Conservation (phyloP, 2,329 filamentous ascomycete genomes). For the Trichoderma koningii region DNA sequence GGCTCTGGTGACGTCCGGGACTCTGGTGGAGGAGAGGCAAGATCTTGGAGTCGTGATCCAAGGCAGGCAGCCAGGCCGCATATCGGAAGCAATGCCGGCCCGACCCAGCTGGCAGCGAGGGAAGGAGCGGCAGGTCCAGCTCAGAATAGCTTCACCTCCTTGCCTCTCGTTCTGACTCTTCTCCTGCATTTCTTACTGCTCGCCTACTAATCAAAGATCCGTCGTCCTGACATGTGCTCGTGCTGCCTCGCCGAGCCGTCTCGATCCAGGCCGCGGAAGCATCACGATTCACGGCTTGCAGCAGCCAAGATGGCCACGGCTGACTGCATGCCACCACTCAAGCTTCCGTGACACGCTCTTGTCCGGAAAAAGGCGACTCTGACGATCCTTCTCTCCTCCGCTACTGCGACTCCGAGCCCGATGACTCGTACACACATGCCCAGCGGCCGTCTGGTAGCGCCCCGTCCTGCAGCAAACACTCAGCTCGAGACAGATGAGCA, state of each 20-base stretch:
- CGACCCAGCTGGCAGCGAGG: not conserved
- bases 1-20: too few relatives aligned
- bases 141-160: not conserved
- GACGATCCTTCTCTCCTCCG: not conserved
- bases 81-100: constrained; percentile 26
- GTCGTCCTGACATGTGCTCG: not conserved
- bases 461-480: not conserved
- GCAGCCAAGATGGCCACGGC: too few relatives aligned
- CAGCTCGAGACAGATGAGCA: not conserved
- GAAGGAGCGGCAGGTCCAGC: not conserved
- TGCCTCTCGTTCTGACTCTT: not conserved
- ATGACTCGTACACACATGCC: not conserved
- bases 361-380: too few relatives aligned
- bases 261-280: too few relatives aligned
- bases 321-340: too few relatives aligned
- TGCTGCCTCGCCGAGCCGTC: too few relatives aligned
- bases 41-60: not conserved
- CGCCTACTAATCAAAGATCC: not conserved
- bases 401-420: not conserved
- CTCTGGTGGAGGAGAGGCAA: not conserved
- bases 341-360: too few relatives aligned
- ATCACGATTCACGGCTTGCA: too few relatives aligned
- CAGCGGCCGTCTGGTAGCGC: not conserved
- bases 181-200: not conserved
- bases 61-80: not conserved